Base-by-base conservation (phyloP, 768 basidiomycete genomes). In the Suillus lakei region DNA sequence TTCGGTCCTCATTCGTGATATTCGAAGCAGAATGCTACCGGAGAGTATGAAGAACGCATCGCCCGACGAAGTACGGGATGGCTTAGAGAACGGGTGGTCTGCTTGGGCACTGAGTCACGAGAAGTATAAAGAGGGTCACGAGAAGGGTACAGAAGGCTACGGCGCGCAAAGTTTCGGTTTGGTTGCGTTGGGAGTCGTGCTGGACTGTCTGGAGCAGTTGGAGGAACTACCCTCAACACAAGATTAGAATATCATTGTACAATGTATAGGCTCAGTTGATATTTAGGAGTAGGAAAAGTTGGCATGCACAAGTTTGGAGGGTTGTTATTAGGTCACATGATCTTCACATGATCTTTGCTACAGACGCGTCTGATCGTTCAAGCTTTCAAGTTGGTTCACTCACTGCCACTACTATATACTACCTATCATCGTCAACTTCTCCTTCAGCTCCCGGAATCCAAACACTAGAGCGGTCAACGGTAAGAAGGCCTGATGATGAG, bases 101-200 rank as follows among this genome's bases (percentile, higher is more conserved):
- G 88, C 86, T 10, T 94, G 91, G 91, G 76, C 79, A 38, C 84
- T 83, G 67, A 85, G 86, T 65, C 79, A 83, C 51, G 71, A 78
- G 48, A 79, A 81, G 60, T 72, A 68, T 28, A 46, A 15, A 30
- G 50, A 28, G 50, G 16, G 86, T 65, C 79, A 83, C 54, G 70
- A 78, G 48, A 78, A 81, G 60, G 71, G 68, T n/a, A 66, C 16
- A 9, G 71, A 69, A 50, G 73, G 77, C 13, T 85, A 85, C 70
- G 88, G 87, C 16, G 79, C 83, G 3, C 81, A 85, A 63, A 92
- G 90, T 68, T 93, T 93, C 72, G 86, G 88, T 8, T 70, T 94
- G 51, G 81, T 93, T 56, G 86, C 86, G 0, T 78, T 93, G 46
- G 82, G 83, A 13, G 74, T 83, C 5, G 81, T 91, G 36, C 82